Conservation (phyloP, 768 basidiomycete genomes). For the Russula griseocarnosa region DNA sequence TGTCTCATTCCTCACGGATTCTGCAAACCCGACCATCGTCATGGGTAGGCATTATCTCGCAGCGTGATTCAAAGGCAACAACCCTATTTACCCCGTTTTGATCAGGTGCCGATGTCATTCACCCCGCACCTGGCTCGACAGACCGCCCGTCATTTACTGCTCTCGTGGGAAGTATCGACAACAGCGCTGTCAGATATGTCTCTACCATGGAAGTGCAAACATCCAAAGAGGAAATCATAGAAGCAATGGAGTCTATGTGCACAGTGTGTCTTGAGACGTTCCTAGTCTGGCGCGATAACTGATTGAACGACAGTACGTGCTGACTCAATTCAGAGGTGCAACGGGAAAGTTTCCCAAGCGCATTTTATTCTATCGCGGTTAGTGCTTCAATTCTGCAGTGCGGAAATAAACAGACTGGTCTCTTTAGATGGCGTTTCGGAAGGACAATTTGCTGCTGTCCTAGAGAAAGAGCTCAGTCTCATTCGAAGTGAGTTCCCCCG, state of each 20-base stretch:
- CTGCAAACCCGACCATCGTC: slow-evolving; percentile 70
- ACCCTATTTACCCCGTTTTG: neutral
- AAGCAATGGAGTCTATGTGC: slow-evolving; percentile 62
- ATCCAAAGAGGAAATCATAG: slow-evolving; percentile 73
- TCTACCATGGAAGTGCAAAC: slow-evolving; percentile 60
- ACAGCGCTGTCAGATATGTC: slow-evolving; percentile 66
- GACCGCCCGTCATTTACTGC: slow-evolving; percentile 79
- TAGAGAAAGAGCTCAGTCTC: slow-evolving; percentile 56
- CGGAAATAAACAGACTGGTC: neutral
- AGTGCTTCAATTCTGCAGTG: slow-evolving; percentile 17
- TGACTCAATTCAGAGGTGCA: slow-evolving; percentile 53
- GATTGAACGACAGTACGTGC: slow-evolving; percentile 41
- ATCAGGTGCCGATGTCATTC: slow-evolving; percentile 76
- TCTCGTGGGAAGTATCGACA: slow-evolving; percentile 76
- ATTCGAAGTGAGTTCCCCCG: slow-evolving; percentile 48
- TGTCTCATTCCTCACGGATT: slow-evolving; percentile 61
- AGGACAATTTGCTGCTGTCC: slow-evolving; percentile 46
- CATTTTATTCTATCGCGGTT: slow-evolving; percentile 74
- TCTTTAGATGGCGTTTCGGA: slow-evolving; percentile 51
- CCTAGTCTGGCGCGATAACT: neutral
- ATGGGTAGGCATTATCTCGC: slow-evolving; percentile 49
- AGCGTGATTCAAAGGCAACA: slow-evolving; percentile 1
- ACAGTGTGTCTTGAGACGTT: slow-evolving; percentile 38
- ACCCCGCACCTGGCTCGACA: slow-evolving; percentile 75
- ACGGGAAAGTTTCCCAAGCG: slow-evolving; percentile 65